phyloP scores from a whole-genome alignment of 768 basidiomycete genomes.

The Serendipita indica region DNA sequence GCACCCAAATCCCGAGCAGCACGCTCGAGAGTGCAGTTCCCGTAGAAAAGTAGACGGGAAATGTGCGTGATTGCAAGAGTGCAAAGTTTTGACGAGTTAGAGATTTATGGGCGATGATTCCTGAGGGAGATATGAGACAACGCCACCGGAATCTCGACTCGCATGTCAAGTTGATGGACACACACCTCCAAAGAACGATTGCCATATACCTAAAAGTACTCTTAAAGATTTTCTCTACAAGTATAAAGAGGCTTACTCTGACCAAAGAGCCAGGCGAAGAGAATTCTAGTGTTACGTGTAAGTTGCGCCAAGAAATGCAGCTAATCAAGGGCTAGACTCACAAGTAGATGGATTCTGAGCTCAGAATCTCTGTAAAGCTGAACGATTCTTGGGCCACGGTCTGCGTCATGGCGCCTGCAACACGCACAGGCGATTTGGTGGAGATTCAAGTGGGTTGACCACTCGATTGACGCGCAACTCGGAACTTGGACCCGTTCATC shows the following conservation, averaged over 20 bases:
- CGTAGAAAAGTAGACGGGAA: constrained; percentile 58
- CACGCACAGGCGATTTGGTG: no score
- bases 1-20: constrained; percentile 44
- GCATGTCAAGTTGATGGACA: background rate
- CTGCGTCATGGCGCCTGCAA: background rate
- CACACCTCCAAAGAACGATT: background rate
- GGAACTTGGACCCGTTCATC: background rate
- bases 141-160: background rate
- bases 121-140: background rate
- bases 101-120: background rate
- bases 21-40: constrained; percentile 40
- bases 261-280: background rate
- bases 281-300: constrained; percentile 2
- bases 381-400: background rate
- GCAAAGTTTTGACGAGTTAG: constrained; percentile 51
- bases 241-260: background rate
- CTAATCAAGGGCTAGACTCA: background rate
- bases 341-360: background rate
- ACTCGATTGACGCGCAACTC: no score
- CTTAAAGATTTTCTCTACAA: background rate
- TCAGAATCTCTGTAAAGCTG: background rate
- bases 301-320: background rate
- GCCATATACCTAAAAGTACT: constrained; percentile 4
- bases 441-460: background rate
- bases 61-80: constrained; percentile 54